These are phyloP conservation scores for Arachis monticola DNA, from an alignment of 331 rosid genomes.

Conservation along the genomic window DNA sequence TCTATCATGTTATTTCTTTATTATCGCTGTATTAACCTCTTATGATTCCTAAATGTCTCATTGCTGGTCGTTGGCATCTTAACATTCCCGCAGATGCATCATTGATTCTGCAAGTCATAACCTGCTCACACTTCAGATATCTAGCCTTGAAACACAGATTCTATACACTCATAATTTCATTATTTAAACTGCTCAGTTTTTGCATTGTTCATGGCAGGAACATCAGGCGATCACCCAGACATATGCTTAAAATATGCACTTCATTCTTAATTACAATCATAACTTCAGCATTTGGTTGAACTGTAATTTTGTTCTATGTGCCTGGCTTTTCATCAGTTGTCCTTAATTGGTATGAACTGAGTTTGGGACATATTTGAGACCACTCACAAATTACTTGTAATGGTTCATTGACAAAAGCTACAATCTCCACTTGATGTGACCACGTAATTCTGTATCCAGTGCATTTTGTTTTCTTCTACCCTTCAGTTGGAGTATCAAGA, in stretches of 20 bases:
- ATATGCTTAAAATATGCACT: constrained; percentile 14
- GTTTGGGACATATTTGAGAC: constrained; percentile 10
- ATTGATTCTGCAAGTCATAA: constrained; percentile 5
- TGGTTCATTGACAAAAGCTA: background rate
- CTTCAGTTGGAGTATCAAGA: background rate
- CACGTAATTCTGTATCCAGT: constrained; percentile 7
- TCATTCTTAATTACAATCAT: constrained; percentile 8
- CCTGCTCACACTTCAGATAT: constrained; percentile 1
- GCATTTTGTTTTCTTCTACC: constrained; percentile 19
- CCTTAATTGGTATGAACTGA: constrained; percentile 13
- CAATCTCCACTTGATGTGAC: constrained; percentile 14
- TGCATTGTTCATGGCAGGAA: constrained; percentile 14
- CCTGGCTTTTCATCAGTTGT: constrained; percentile 25
- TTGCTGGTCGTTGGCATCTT: constrained; percentile 22
- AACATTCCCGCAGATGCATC: background rate
- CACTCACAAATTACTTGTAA: background rate
- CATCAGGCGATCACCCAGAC: background rate
- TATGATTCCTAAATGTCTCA: constrained; percentile 7
- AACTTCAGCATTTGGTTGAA: background rate
- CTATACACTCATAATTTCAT: too few species aligned
- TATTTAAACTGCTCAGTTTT: constrained; percentile 6
- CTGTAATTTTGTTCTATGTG: constrained; percentile 28
- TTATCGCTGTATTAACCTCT: background rate
- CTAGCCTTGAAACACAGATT: background rate
- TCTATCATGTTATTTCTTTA: background rate